These are phyloP conservation scores for Verruconis gallopava DNA, from an alignment of 2,329 filamentous ascomycete genomes.

Conservation along the genomic window DNA sequence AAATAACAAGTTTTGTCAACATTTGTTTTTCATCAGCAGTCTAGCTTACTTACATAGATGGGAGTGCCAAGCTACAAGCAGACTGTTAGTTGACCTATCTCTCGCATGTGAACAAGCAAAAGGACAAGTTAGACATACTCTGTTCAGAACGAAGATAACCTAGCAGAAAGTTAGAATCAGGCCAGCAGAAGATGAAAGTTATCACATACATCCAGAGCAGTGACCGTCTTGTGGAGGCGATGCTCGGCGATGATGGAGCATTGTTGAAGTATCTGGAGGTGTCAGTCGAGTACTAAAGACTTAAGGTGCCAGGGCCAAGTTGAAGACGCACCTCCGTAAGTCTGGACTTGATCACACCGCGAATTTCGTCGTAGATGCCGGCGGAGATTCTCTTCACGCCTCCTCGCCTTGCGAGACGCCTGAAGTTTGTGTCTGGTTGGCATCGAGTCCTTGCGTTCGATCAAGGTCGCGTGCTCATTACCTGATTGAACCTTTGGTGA, in stretches of 20 bases:
- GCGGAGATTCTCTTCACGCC: slow-evolving; percentile 63
- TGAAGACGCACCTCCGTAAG: slow-evolving; percentile 24
- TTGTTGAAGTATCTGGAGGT: not conserved
- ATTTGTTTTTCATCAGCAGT: too few species aligned
- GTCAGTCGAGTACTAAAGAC: not conserved
- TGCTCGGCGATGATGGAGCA: slow-evolving; percentile 1
- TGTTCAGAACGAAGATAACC: slow-evolving; percentile 9
- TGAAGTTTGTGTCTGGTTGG: slow-evolving; percentile 18
- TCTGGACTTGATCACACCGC: slow-evolving; percentile 37
- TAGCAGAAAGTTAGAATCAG: too few species aligned
- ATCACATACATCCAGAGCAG: slow-evolving; percentile 4
- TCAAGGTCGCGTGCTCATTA: slow-evolving; percentile 16
- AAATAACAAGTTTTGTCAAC: too few species aligned
- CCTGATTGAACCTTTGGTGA: slow-evolving; percentile 24
- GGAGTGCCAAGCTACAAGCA: slow-evolving; percentile 2
- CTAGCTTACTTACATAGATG: slow-evolving; percentile 7
- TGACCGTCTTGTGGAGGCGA: slow-evolving; percentile 7
- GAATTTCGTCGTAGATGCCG: slow-evolving; percentile 49
- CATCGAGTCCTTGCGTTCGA: not conserved
- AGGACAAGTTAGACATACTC: too few species aligned
- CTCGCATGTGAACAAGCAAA: not conserved
- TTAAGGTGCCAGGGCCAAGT: too few species aligned
- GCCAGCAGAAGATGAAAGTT: too few species aligned
- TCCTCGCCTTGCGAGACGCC: slow-evolving; percentile 60
- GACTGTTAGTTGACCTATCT: not conserved